phyloP scores from a whole-genome alignment of 2,329 filamentous ascomycete genomes.

The Fulvia fulva region DNA sequence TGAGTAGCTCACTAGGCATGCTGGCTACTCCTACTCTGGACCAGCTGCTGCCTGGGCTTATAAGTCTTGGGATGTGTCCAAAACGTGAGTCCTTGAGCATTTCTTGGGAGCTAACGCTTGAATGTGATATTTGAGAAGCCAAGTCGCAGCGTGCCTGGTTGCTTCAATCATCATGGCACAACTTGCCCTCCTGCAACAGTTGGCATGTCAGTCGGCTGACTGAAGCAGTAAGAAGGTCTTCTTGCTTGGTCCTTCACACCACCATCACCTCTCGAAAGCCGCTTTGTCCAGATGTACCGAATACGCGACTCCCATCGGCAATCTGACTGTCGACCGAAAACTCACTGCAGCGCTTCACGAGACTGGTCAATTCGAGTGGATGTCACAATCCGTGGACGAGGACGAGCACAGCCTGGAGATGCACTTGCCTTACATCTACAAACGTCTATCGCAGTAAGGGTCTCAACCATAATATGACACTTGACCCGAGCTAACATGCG shows the following conservation, averaged over 20 bases:
- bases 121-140: background rate
- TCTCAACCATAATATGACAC: background rate
- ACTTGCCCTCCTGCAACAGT: background rate
- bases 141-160: background rate
- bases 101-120: background rate
- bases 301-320: conserved; percentile 72
- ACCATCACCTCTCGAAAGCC: conserved; percentile 71
- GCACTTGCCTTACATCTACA: conserved; percentile 91
- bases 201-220: conserved; percentile 6
- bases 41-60: conserved; percentile 93
- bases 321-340: conserved; percentile 60
- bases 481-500: conserved; percentile 2
- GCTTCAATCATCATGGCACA: background rate
- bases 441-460: conserved; percentile 56
- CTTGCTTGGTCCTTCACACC: conserved; percentile 87
- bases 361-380: conserved; percentile 58
- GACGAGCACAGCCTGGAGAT: conserved; percentile 93
- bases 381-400: conserved; percentile 65
- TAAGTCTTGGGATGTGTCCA: conserved; percentile 76
- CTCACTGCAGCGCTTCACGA: conserved; percentile 51
- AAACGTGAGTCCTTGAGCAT: conserved; percentile 50
- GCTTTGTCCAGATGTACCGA: conserved; percentile 68
- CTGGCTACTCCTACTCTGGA: conserved; percentile 89
- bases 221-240: conserved; percentile 73
- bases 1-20: conserved; percentile 60